Evolutionary conservation across 2,329 filamentous ascomycete genomes (phyloP), one percentile per base, ranked within the genome.

Genomic region (Xylariaceae sp.): DNA sequence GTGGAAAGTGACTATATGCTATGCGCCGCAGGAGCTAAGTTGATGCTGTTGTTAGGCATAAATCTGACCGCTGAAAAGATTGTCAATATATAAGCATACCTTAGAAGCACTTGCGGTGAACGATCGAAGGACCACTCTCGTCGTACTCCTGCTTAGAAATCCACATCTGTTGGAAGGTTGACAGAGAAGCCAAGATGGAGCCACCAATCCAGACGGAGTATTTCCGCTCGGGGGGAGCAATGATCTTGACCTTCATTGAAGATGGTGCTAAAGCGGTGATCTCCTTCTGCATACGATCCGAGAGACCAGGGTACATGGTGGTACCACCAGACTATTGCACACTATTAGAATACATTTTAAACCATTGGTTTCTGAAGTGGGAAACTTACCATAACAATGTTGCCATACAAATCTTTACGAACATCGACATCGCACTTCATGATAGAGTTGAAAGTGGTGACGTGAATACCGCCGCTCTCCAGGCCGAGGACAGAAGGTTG

Each of bases 111-210:
- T 97, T 97, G 88, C 92, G 91, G 89, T 97, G 93, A 73, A 97
- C 93, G 75, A 97, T 97, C 74, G 92, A 97, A 72, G 93, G 94
- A 82, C 93, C 93, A 79, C 89, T 94, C 91, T 97, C 94, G 84
- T 99, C 94, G 88, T 97, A 97, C 86, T 97, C 93, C 84, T 99
- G 94, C 92, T 99, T 99, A 73, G 94, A 99, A 88, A 99, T 97
- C 94, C 94, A 99, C 94, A 99, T 99, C 84, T 99, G 94, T 86
- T 99, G 94, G 93, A 99, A 99, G 80, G 94, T 99, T 70, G 94
- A 99, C 73, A 99, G 90, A 64, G 94, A 99, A 71, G 94, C 94
- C 74, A 99, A 83, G 82, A 99, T 99, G 79, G 94, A 99, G 87
- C 94, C 94, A 94, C 94, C 94, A 78, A 99, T 99, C 94, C 94